A percentile compares a stretch with the other conserved stretches of the same genome.
Evolutionary conservation across 2,329 filamentous ascomycete genomes (phyloP).

Genomic region (Fusarium newnesense): DNA sequence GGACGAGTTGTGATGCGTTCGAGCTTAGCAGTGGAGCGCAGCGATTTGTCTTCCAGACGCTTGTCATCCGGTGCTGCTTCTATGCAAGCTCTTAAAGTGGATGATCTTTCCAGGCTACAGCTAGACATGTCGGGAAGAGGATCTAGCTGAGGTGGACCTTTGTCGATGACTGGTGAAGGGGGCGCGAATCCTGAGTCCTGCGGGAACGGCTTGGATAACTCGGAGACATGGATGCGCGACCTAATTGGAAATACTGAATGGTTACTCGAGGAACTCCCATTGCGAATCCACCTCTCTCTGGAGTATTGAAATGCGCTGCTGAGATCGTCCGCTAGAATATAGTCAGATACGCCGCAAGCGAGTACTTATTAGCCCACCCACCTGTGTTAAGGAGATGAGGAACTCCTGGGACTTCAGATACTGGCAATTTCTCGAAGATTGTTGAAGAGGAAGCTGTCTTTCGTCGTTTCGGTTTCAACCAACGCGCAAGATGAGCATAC

Average conservation of each 20-base stretch:
- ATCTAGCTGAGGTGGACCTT: slow-evolving; percentile 44
- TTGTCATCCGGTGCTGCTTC: slow-evolving; percentile 47
- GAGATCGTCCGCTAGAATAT: slow-evolving; percentile 14
- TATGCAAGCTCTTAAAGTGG: slow-evolving; percentile 44
- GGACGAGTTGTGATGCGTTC: neutral
- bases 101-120: slow-evolving; percentile 41
- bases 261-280: slow-evolving; percentile 15
- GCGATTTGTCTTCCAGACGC: slow-evolving; percentile 42
- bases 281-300: slow-evolving; percentile 42
- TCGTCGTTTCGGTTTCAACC: slow-evolving; percentile 27
- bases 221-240: neutral
- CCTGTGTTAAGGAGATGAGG: slow-evolving; percentile 3
- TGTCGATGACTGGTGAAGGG: neutral
- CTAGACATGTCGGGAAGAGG: slow-evolving; percentile 42
- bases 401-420: neutral
- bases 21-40: neutral
- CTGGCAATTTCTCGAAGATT: neutral
- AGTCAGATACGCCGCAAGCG: neutral
- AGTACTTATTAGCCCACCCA: neutral
- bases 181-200: neutral
- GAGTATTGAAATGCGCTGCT: slow-evolving; percentile 45
- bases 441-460: slow-evolving; percentile 14
- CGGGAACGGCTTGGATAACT: neutral
- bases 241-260: neutral
- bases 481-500: slow-evolving; percentile 13